Base-by-base conservation (phyloP, 202 grass and related monocot genomes). In the Panicum virgatum region DNA sequence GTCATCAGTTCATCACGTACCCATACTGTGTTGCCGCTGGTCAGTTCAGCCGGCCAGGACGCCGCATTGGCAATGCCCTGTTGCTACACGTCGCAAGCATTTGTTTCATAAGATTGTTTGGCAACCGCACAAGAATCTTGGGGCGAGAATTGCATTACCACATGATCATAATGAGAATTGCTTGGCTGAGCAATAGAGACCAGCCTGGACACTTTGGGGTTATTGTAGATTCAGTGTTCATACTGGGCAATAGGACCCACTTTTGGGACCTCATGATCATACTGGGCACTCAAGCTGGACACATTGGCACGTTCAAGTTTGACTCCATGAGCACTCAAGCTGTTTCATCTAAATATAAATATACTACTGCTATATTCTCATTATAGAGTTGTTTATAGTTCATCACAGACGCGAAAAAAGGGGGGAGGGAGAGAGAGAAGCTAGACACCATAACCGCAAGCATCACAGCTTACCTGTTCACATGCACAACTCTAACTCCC, bases 401-500 rank as follows among this genome's bases (percentile, higher is more conserved):
- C n/a, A 62, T 39, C 60, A 42, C 11, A 52, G 2, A 36, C 44
- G 45, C 42, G 12, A 62, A 63, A 62, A 45, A 2, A 7, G 6
- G 43, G 4, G 32, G 5, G 6, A 73, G 19, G 6, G 43, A 2
- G 32, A 10, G 6, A 73, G 19, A 57, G 10, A 66, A 66, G 27
- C 60, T 60, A 74, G 75, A 57, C 59, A 66, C 71, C 57, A 82
- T 27, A 39, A 4, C 32, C 32, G 32, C 32, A 34, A 60, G 70
- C 73, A 73, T 22, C 43, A 66, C 72, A 73, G 30, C 72, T 27
- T 66, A 45, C 50, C 48, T 66, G 72, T 86, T 73, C 87, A 89
- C 87, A 86, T 89, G 76, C 77, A 77, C 87, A 77, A 85, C 82
- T 77, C 82, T 23, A 85, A 81, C 82, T 4, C 77, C 70, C 62